These are phyloP conservation scores for Gymnopus androsaceus DNA, from an alignment of 1,284 basidiomycete species.

Conservation along the genomic window DNA sequence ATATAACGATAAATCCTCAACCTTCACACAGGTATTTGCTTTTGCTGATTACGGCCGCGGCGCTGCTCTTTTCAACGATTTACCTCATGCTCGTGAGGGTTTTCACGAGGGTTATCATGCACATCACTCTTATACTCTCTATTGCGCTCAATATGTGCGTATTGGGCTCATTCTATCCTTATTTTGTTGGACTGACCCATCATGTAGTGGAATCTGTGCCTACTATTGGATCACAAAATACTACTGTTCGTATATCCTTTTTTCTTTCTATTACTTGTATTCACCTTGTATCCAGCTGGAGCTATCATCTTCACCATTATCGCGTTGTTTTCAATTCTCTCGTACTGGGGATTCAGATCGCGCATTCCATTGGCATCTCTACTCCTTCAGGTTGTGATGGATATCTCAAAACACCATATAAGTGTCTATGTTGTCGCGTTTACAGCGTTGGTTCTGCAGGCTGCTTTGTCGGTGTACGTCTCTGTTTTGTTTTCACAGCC, in stretches of 20 bases:
- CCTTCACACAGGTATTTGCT: no score
- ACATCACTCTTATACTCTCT: conserved; percentile 73
- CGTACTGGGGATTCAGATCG: conserved; percentile 68
- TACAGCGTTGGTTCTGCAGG: conserved; percentile 68
- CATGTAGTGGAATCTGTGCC: conserved; percentile 56
- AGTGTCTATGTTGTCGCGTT: conserved; percentile 83
- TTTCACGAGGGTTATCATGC: conserved; percentile 82
- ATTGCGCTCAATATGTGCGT: conserved; percentile 75
- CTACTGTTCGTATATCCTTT: conserved; percentile 54
- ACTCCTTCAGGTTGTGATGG: conserved; percentile 81
- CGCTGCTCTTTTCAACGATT: conserved; percentile 59
- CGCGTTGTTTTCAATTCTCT: conserved; percentile 59
- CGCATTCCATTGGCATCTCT: conserved; percentile 81
- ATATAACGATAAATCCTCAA: no score
- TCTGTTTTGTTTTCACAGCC: background rate
- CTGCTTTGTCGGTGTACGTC: conserved; percentile 69
- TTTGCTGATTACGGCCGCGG: conserved; percentile 60
- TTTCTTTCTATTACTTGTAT: conserved; percentile 17
- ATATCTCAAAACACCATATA: conserved; percentile 80
- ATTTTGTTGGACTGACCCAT: conserved; percentile 7
- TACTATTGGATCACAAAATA: conserved; percentile 82
- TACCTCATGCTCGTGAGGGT: conserved; percentile 75
- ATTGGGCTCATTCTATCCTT: conserved; percentile 4
- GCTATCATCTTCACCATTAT: conserved; percentile 80
- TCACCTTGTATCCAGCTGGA: conserved; percentile 46